Evolutionary conservation across 345 rosid genomes (phyloP).

Genomic region (Heritiera littoralis): DNA sequence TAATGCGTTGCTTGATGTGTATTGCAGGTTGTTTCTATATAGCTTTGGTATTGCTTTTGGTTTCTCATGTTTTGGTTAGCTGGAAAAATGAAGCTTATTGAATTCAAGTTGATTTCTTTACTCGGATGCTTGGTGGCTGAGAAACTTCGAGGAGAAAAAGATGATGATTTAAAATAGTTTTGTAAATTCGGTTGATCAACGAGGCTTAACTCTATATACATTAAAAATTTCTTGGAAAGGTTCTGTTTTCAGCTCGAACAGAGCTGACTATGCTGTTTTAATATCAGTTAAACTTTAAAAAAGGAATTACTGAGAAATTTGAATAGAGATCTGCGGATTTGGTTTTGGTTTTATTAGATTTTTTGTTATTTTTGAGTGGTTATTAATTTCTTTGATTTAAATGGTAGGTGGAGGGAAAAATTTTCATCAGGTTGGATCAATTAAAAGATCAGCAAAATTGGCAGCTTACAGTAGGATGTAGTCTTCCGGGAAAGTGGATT

Average conservation of each 20-base stretch:
- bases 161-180: background rate
- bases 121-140: background rate
- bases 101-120: background rate
- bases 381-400: conserved; percentile 23
- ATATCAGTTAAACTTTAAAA: no score
- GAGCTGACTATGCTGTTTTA: background rate
- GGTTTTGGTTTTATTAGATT: background rate
- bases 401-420: conserved; percentile 73
- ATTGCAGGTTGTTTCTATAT: background rate
- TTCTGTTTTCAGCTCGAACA: background rate
- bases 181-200: background rate
- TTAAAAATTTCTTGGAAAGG: background rate
- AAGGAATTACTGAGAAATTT: background rate
- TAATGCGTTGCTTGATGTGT: conserved; percentile 5
- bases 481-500: conserved; percentile 87
- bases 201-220: background rate
- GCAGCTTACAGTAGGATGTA: conserved; percentile 80
- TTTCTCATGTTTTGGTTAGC: background rate
- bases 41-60: background rate
- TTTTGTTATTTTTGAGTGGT: background rate
- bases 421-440: conserved; percentile 61
- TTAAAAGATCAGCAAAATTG: conserved; percentile 43
- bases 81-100: background rate
- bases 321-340: background rate
- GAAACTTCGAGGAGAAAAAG: background rate